Percentiles rank a stretch among this genome's conserved stretches.
Evolutionary conservation across 2,329 filamentous ascomycete genomes (phyloP).

Genomic region (Fusarium avenaceum): DNA sequence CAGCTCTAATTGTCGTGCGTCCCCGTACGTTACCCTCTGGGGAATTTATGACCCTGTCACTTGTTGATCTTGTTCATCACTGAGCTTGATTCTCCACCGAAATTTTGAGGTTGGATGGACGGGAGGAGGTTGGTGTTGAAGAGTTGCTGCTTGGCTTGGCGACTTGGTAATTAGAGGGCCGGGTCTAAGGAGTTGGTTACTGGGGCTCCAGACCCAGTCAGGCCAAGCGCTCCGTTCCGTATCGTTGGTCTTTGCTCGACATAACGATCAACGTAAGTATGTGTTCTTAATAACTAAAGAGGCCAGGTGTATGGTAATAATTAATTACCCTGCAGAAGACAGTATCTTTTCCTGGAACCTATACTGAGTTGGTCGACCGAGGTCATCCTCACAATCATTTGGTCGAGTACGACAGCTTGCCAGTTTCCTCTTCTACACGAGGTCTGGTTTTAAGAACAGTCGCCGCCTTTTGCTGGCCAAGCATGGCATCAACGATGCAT

Average conservation of each 20-base stretch:
- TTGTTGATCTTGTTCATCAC: slow-evolving; percentile 31
- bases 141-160: slow-evolving; percentile 21
- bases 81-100: slow-evolving; percentile 38
- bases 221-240: neutral
- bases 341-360: neutral
- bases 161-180: slow-evolving; percentile 14
- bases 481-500: neutral
- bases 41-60: slow-evolving; percentile 24
- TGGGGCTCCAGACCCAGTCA: neutral
- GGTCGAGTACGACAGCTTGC: slow-evolving; percentile 5
- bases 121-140: slow-evolving; percentile 22
- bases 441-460: too few relatives aligned
- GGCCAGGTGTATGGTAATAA: neutral
- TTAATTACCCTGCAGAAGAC: neutral
- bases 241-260: neutral
- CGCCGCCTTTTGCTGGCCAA: neutral
- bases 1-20: slow-evolving; percentile 4
- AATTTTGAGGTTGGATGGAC: slow-evolving; percentile 31
- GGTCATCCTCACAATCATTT: slow-evolving; percentile 5
- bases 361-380: slow-evolving; percentile 20
- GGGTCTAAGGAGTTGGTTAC: neutral
- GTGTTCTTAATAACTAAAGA: neutral
- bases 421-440: neutral
- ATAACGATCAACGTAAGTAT: slow-evolving; percentile 9
- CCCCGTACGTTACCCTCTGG: slow-evolving; percentile 16